Percentiles rank a stretch among this genome's conserved stretches.
Conservation (phyloP, 1,284 basidiomycete species). For the Rhodotorula sp. region DNA sequence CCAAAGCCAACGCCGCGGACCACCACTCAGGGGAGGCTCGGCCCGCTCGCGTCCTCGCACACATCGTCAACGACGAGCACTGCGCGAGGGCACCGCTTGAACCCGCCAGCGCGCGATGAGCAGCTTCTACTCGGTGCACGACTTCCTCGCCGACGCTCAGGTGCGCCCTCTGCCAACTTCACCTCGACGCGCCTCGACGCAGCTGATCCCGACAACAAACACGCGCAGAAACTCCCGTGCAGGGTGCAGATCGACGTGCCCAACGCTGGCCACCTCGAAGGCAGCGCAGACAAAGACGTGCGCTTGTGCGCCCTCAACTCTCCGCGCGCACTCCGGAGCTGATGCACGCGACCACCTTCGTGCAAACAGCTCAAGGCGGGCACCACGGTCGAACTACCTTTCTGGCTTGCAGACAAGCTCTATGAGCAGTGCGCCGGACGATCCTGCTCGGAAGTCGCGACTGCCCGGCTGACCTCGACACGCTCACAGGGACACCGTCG, state of each 20-base stretch:
- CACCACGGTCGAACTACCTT: conserved; percentile 46
- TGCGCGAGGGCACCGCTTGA: background rate
- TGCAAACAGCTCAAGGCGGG: conserved; percentile 42
- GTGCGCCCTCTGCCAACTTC: conserved; percentile 2
- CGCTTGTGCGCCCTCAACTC: background rate
- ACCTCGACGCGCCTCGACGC: background rate
- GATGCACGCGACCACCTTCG: background rate
- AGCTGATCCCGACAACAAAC: no score
- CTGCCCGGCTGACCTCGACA: background rate
- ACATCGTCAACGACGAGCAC: background rate
- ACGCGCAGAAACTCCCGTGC: conserved; percentile 45
- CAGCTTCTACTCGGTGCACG: conserved; percentile 22
- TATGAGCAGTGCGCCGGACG: conserved; percentile 22
- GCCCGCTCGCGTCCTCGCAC: background rate
- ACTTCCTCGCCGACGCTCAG: conserved; percentile 35
- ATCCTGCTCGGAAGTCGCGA: no score
- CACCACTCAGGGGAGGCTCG: background rate
- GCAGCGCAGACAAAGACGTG: conserved; percentile 47
- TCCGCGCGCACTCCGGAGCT: background rate
- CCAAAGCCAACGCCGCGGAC: background rate
- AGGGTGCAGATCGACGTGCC: conserved; percentile 44
- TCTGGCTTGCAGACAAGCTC: conserved; percentile 45
- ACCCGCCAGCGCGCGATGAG: conserved; percentile 5
- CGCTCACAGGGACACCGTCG: conserved; percentile 42
- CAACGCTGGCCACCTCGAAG: conserved; percentile 47